Evolutionary conservation across 345 rosid genomes (phyloP).

Genomic region (Lepidium sativum): DNA sequence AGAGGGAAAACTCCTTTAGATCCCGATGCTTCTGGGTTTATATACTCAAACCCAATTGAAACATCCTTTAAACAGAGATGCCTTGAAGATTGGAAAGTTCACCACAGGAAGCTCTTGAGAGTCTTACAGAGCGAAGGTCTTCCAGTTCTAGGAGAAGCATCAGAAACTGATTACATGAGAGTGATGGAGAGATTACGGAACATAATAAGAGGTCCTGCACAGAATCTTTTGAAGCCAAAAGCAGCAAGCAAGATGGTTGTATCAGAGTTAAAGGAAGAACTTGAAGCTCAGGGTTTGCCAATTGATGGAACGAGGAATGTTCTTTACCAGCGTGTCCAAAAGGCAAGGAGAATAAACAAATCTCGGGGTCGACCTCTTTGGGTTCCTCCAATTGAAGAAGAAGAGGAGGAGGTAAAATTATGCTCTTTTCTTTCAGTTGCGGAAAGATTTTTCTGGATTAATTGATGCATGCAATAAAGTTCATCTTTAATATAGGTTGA

Average conservation of each 20-base stretch:
- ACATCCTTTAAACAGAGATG: constrained; percentile 90
- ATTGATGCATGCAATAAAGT: neutral
- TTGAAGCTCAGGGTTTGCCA: constrained; percentile 92
- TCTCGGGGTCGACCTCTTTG: constrained; percentile 97
- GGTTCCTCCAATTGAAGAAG: constrained; percentile 97
- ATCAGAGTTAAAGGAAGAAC: constrained; percentile 86
- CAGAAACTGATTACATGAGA: constrained; percentile 76
- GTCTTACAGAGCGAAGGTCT: constrained; percentile 69
- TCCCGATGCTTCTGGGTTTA: constrained; percentile 84
- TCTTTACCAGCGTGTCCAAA: constrained; percentile 97
- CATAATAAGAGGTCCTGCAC: constrained; percentile 72
- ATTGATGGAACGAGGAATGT: constrained; percentile 95
- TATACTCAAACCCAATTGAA: constrained; percentile 82
- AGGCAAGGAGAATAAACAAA: constrained; percentile 94
- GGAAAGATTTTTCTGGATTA: neutral
- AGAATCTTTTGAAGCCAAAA: constrained; percentile 78
- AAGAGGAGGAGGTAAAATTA: constrained; percentile 73
- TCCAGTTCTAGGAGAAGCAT: constrained; percentile 59
- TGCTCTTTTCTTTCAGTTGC: neutral
- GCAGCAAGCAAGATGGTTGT: constrained; percentile 99
- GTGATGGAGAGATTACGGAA: constrained; percentile 68
- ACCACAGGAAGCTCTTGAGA: constrained; percentile 70
- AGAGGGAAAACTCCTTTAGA: constrained; percentile 90
- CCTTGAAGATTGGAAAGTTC: constrained; percentile 64
- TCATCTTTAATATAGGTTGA: constrained; percentile 47